Percentiles rank a stretch among this genome's conserved stretches.
Evolutionary conservation across 345 rosid genomes (phyloP).

Genomic region (Brassica nigra): DNA sequence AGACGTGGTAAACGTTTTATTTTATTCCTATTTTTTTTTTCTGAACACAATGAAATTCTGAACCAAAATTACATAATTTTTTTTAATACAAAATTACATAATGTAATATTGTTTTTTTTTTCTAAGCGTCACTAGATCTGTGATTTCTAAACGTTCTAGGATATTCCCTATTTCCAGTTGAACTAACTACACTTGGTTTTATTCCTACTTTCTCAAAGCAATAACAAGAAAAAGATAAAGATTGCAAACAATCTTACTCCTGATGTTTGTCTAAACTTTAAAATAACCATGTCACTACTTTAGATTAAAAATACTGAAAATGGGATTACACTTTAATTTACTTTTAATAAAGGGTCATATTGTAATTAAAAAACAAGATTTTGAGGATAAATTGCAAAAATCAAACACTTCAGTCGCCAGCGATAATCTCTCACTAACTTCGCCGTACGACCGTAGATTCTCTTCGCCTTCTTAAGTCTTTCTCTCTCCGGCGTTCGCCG

Average conservation of each 20-base stretch:
- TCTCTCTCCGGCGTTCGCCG: constrained; percentile 23
- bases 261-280: not conserved
- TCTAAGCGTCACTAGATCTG: too few relatives aligned
- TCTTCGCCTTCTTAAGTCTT: not conserved
- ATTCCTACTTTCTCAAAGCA: not conserved
- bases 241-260: not conserved
- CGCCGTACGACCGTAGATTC: constrained; percentile 21
- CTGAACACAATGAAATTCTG: too few relatives aligned
- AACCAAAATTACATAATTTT: too few relatives aligned
- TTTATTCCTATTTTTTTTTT: not conserved
- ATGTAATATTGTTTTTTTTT: too few relatives aligned
- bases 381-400: constrained; percentile 20
- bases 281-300: not conserved
- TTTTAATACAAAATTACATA: too few relatives aligned
- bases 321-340: not conserved
- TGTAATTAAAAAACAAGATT: not conserved
- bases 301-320: not conserved
- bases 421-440: constrained; percentile 19
- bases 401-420: not conserved
- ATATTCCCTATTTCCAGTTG: too few relatives aligned
- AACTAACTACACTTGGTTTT: not conserved
- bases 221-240: not conserved
- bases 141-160: too few relatives aligned
- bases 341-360: constrained; percentile 4
- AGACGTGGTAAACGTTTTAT: constrained; percentile 21